phyloP scores from a whole-genome alignment of 1,284 basidiomycete genomes.

The Irpex rosettiformis region DNA sequence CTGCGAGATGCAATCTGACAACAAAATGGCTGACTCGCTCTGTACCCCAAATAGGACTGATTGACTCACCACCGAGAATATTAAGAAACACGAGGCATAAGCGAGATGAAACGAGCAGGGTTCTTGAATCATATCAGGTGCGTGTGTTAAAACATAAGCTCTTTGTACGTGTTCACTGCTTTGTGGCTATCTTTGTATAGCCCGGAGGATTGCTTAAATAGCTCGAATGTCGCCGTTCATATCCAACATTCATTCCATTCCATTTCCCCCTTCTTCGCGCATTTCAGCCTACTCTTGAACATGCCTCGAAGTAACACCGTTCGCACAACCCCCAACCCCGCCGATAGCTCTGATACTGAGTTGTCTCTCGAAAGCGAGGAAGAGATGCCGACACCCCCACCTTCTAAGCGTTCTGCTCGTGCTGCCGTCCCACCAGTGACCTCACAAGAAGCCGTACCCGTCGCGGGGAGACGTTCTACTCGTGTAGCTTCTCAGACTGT shows the following conservation, averaged over 20 bases:
- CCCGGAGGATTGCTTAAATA: not conserved
- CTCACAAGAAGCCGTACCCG: not conserved
- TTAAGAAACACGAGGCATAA: not conserved
- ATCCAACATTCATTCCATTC: not conserved
- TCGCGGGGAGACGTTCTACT: conserved; percentile 7
- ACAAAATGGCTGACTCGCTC: not conserved
- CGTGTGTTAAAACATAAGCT: not conserved
- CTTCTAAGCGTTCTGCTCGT: not conserved
- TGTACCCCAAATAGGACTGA: not conserved
- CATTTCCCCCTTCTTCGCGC: not conserved
- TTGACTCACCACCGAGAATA: not conserved
- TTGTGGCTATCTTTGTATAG: not conserved
- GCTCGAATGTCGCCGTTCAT: not conserved
- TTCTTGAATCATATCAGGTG: not conserved
- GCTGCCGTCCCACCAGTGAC: not conserved
- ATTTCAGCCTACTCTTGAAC: too few species aligned
- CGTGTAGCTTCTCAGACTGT: conserved; percentile 3
- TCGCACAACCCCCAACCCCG: not conserved
- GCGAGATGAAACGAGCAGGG: not conserved
- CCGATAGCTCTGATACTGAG: not conserved
- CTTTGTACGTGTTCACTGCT: not conserved
- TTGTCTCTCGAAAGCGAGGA: not conserved
- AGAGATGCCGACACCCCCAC: not conserved
- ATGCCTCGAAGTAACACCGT: not conserved
- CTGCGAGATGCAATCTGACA: too few species aligned